Conservation (phyloP, 441 rosid species). For the Mallotus repandus region DNA sequence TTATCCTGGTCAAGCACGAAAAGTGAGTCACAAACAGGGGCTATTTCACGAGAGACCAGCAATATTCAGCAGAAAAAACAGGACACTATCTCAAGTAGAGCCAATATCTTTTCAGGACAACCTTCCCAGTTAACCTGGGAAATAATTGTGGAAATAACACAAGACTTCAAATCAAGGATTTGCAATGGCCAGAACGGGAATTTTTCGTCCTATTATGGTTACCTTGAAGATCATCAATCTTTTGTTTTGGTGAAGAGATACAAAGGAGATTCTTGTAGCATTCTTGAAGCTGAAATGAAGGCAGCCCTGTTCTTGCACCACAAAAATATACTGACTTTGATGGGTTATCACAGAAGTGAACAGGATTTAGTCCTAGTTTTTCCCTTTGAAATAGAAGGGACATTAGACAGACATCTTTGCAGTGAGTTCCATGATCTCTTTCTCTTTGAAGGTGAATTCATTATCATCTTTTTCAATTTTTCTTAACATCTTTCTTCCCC, state of each 20-base stretch:
- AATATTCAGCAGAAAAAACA: background rate
- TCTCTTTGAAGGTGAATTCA: too few relatives aligned
- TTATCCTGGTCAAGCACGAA: background rate
- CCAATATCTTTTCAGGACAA: background rate
- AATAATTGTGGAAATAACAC: conserved; percentile 28
- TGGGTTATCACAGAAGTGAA: conserved; percentile 34
- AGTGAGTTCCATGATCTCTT: conserved; percentile 23
- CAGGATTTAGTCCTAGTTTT: conserved; percentile 27
- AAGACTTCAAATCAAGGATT: conserved; percentile 23
- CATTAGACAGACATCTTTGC: conserved; percentile 14
- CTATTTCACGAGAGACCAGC: background rate
- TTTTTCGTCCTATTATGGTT: conserved; percentile 24
- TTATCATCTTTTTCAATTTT: background rate
- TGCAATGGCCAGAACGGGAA: conserved; percentile 5
- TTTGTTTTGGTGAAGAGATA: conserved; percentile 28
- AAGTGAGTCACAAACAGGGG: background rate
- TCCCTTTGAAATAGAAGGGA: conserved; percentile 11
- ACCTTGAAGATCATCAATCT: conserved; percentile 16
- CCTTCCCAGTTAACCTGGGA: conserved; percentile 41
- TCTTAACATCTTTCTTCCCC: background rate
- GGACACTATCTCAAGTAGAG: background rate
- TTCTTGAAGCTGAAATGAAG: conserved; percentile 38
- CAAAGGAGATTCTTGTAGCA: conserved; percentile 4
- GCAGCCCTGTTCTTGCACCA: conserved; percentile 36
- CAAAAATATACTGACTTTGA: conserved; percentile 27